These are phyloP conservation scores for Calonectria pteridis DNA, from an alignment of 2,329 filamentous ascomycete species.

Conservation along the genomic window DNA sequence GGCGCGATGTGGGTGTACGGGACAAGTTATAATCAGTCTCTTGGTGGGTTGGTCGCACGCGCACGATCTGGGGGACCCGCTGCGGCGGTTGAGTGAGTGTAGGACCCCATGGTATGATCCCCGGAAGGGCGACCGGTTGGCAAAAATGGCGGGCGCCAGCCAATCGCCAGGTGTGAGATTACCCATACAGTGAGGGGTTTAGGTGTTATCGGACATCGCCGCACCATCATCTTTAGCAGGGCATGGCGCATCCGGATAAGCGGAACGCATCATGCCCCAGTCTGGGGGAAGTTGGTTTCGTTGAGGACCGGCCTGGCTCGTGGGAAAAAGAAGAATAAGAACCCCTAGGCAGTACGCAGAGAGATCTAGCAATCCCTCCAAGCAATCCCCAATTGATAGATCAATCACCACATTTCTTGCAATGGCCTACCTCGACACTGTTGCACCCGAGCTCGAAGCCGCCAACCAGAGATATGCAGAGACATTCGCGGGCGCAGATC, in stretches of 20 bases:
- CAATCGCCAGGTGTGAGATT: conserved; percentile 24
- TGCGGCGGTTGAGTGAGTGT: conserved; percentile 23
- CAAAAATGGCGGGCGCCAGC: conserved; percentile 29
- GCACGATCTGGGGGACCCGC: conserved; percentile 28
- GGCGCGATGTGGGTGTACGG: conserved; percentile 17
- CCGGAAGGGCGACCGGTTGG: conserved; percentile 15
- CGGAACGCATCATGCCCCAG: conserved; percentile 22
- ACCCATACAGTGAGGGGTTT: conserved; percentile 33
- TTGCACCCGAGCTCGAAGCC: conserved; percentile 37
- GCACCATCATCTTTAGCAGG: conserved; percentile 13
- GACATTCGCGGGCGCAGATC: conserved; percentile 34
- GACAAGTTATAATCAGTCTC: conserved; percentile 22
- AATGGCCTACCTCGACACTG: conserved; percentile 25
- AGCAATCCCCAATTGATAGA: conserved; percentile 23
- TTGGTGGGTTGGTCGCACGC: conserved; percentile 13
- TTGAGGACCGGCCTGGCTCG: conserved; percentile 20
- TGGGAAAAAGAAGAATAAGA: conserved; percentile 21
- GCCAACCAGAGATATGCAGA: conserved; percentile 40
- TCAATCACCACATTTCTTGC: conserved; percentile 22
- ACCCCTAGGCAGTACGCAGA: conserved; percentile 16
- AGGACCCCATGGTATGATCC: conserved; percentile 39
- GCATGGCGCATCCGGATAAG: conserved; percentile 32
- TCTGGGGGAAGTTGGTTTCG: conserved; percentile 4
- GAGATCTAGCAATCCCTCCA: conserved; percentile 1
- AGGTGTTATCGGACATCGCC: conserved; percentile 33